A percentile compares a stretch with the other conserved stretches of the same genome.
Conservation (phyloP, 257 asterid species). For the Phtheirospermum japonicum region DNA sequence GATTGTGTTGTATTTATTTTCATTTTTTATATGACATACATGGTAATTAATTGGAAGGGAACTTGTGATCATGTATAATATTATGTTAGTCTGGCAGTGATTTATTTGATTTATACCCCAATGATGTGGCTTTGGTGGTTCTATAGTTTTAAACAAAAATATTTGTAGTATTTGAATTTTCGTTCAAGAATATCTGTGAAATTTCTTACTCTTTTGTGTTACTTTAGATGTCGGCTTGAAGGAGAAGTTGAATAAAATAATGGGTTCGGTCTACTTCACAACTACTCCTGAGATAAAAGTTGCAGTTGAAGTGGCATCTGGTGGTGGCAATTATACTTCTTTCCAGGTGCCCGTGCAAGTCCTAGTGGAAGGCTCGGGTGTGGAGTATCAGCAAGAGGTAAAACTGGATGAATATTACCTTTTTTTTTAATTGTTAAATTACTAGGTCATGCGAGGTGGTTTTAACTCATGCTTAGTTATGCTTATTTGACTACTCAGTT, state of each 20-base stretch:
- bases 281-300: conserved; percentile 67
- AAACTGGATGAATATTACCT: neutral
- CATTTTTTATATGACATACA: too few species aligned
- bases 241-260: conserved; percentile 67
- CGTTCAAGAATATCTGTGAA: too few species aligned
- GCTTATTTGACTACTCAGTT: neutral
- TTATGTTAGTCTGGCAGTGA: too few species aligned
- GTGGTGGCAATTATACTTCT: conserved; percentile 57
- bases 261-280: conserved; percentile 72
- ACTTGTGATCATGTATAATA: neutral
- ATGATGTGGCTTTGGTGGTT: conserved; percentile 1
- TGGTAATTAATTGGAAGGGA: neutral
- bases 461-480: conserved; percentile 10
- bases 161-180: conserved; percentile 42
- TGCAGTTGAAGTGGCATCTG: conserved; percentile 74
- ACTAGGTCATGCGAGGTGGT: neutral
- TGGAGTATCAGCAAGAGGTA: conserved; percentile 63
- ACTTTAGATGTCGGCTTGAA: too few species aligned
- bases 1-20: too few species aligned
- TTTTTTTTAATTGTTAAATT: neutral
- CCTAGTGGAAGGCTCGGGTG: too few species aligned
- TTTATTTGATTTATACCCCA: too few species aligned
- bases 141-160: neutral
- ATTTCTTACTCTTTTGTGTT: too few species aligned
- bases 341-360: too few species aligned